phyloP scores from a whole-genome alignment of 176 grass and related monocot genomes.

The Triticum turgidum region DNA sequence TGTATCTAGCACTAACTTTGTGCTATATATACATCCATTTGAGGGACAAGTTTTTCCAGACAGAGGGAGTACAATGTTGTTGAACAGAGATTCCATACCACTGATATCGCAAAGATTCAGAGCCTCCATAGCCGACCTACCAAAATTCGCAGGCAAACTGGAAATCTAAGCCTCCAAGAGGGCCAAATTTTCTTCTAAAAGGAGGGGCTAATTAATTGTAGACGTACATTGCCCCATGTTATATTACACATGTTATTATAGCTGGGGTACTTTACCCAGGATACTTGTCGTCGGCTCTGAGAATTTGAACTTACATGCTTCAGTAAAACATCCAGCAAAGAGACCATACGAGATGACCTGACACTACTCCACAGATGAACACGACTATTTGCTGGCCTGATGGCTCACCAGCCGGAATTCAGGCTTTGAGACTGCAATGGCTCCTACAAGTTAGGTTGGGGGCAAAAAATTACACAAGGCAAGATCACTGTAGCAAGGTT shows the following conservation, averaged over 20 bases:
- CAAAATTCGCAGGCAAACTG: neutral
- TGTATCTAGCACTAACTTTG: no score
- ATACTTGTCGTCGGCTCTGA: neutral
- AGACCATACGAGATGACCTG: neutral
- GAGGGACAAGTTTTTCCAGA: no score
- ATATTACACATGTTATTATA: neutral
- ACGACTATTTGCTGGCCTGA: neutral
- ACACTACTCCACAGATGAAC: neutral
- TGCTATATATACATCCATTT: no score
- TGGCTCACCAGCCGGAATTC: neutral
- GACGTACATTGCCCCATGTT: neutral
- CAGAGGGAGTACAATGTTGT: neutral
- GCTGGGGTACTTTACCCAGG: neutral
- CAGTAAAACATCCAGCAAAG: neutral
- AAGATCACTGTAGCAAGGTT: slow-evolving; percentile 39
- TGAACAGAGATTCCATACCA: no score
- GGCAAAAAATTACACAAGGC: neutral
- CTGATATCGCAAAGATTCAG: slow-evolving; percentile 1
- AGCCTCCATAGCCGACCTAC: neutral
- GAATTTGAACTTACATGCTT: neutral
- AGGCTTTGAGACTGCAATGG: neutral
- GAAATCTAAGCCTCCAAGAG: neutral
- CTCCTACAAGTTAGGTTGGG: neutral
- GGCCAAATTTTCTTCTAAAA: neutral
- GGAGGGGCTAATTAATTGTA: neutral